Evolutionary conservation across 208 protist species (phyloP), one percentile per base, ranked within the genome.

Genomic region (Trypanosoma cruzi): DNA sequence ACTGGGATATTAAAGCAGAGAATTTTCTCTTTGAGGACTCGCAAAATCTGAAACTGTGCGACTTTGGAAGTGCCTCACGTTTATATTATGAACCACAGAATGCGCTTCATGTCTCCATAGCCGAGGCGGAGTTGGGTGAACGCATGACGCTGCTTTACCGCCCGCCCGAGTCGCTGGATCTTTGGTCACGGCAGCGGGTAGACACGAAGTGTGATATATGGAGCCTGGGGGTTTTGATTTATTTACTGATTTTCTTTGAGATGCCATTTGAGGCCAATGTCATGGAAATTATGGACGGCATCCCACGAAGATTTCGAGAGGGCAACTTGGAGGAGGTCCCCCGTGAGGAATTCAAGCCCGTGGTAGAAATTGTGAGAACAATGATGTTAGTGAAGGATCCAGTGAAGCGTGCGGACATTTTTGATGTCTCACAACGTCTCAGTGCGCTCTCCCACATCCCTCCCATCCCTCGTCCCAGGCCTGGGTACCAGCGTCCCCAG

Each of bases 151-250:
- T 96, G 18, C 70, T 85, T 1, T 98, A 98, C 74, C 79, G 97
- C 14, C 66, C 96, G n/a, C 98, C 98, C 1, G 98, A 99, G 64
- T 96, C 98, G 73, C 62, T 97, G 24, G 96, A 99, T 74, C 75
- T 99, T 29, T 98, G 92, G 80, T 74, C 76, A 32, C 80, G 85
- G 18, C 68, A 97, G 11, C 57, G 65, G 1, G 92, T 98, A 16
- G 88, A 86, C 46, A 88, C 89, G 10, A 97, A 98, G 48, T 80
- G 76, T 13, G 98, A 99, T 58, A 79, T 99, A 22, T 99, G 97
- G 98, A 83, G 93, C 37, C 68, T 98, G 3, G 97, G 97, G 0
- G 97, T 98, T 46, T 57, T 98, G n/a, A 81, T 98, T 4, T 99
- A 97, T 68, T 81, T 93, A n/a, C 68, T 98, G 26, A 80, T 94